phyloP scores from a whole-genome alignment of 805 yeast species.

The Monosporozyma servazzii region DNA sequence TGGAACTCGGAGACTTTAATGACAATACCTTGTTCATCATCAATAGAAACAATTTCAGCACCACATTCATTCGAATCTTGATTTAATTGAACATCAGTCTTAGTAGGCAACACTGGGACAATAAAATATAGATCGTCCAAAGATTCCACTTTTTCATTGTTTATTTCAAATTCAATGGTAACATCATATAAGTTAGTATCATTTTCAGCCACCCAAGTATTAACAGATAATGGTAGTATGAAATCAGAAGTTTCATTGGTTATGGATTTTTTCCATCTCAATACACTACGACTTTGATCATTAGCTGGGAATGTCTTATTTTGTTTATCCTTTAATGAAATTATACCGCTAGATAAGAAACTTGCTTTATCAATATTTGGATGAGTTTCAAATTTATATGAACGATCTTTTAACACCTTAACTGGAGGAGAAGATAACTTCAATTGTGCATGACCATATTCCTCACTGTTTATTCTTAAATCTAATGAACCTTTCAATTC shows the following conservation, averaged over 20 bases:
- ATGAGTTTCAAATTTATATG: conserved; percentile 78
- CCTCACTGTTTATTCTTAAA: conserved; percentile 73
- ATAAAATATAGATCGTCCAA: conserved; percentile 42
- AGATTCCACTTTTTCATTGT: conserved; percentile 27
- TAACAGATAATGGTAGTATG: conserved; percentile 56
- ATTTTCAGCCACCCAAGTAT: conserved; percentile 64
- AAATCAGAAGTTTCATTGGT: conserved; percentile 44
- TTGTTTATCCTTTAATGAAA: conserved; percentile 63
- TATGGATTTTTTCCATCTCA: conserved; percentile 81
- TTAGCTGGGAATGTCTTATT: conserved; percentile 81
- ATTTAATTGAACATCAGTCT: conserved; percentile 43
- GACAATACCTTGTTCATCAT: conserved; percentile 56
- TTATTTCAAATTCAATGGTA: conserved; percentile 82
- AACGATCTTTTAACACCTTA: conserved; percentile 33
- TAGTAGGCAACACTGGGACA: conserved; percentile 55
- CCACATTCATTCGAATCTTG: conserved; percentile 41
- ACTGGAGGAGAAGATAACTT: conserved; percentile 37
- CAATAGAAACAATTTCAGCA: conserved; percentile 46
- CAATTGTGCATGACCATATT: conserved; percentile 57
- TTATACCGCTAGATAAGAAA: conserved; percentile 47
- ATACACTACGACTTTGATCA: conserved; percentile 81
- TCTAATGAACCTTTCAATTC: conserved; percentile 89
- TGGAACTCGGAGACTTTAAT: conserved; percentile 51
- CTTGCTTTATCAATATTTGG: conserved; percentile 83
- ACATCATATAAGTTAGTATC: conserved; percentile 42